phyloP scores from a whole-genome alignment of 1,284 basidiomycete genomes.

The Ustilago nuda region DNA sequence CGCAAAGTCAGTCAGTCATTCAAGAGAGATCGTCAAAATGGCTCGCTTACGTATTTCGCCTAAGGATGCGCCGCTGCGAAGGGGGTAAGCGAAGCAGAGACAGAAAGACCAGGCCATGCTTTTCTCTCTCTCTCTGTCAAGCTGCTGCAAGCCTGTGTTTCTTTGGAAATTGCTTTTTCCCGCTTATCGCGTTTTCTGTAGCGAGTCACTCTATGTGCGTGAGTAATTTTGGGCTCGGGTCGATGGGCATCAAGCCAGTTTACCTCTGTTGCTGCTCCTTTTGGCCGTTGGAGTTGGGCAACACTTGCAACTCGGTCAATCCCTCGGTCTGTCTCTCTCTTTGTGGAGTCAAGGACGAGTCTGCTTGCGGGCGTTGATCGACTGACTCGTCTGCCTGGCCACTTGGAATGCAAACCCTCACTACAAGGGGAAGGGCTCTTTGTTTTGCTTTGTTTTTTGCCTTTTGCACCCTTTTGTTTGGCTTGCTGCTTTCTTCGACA shows the following conservation, averaged over 20 bases:
- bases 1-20: background rate
- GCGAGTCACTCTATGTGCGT: background rate
- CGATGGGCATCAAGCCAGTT: conserved; percentile 5
- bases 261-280: conserved; percentile 2
- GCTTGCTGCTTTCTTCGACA: background rate
- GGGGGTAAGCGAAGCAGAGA: background rate
- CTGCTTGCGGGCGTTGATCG: background rate
- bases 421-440: background rate
- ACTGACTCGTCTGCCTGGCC: background rate
- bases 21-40: background rate
- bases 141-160: no score
- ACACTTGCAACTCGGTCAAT: conserved; percentile 4
- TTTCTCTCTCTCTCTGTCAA: no score
- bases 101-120: background rate
- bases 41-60: conserved; percentile 5
- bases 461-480: background rate
- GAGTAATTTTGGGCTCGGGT: background rate
- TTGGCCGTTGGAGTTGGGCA: background rate
- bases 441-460: background rate
- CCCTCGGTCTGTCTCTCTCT: background rate
- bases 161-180: background rate
- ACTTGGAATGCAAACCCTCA: background rate
- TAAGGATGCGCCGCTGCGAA: conserved; percentile 6
- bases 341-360: no score
- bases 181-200: background rate